Conservation (phyloP, 1,284 basidiomycete genomes). For the Cystobasidiaceae sp. region DNA sequence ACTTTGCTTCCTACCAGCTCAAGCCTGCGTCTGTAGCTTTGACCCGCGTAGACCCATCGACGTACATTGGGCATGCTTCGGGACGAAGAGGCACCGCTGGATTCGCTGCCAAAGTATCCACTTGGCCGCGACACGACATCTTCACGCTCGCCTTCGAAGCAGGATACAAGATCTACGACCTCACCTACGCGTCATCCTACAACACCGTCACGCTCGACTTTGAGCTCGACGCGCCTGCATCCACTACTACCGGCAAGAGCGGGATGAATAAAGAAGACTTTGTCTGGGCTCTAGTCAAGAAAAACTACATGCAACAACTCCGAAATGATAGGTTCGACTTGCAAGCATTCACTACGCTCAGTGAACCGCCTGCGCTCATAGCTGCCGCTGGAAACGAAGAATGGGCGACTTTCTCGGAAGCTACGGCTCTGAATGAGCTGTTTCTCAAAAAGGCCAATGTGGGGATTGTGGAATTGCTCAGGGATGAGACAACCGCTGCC, state of each 20-base stretch:
- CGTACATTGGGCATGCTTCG: constrained; percentile 21
- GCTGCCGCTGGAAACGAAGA: constrained; percentile 19
- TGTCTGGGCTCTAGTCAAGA: constrained; percentile 13
- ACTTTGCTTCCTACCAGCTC: constrained; percentile 22
- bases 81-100: constrained; percentile 20
- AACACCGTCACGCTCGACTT: constrained; percentile 19
- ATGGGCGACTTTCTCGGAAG: constrained; percentile 12
- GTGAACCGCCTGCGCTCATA: neutral
- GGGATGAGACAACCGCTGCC: constrained; percentile 7
- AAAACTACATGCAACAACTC: constrained; percentile 17
- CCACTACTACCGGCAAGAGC: neutral
- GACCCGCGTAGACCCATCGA: constrained; percentile 9
- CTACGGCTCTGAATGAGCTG: constrained; percentile 10
- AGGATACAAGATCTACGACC: constrained; percentile 22
- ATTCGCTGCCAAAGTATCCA: constrained; percentile 3
- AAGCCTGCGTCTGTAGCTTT: constrained; percentile 2
- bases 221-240: constrained; percentile 4
- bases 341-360: constrained; percentile 14
- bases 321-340: constrained; percentile 21
- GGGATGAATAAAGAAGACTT: constrained; percentile 18
- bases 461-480: constrained; percentile 21
- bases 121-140: constrained; percentile 11
- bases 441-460: constrained; percentile 26
- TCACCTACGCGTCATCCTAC: constrained; percentile 6
- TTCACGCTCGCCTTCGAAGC: neutral